phyloP scores from a whole-genome alignment of 805 yeast genomes.

The Cyberlindnera lachancei region DNA sequence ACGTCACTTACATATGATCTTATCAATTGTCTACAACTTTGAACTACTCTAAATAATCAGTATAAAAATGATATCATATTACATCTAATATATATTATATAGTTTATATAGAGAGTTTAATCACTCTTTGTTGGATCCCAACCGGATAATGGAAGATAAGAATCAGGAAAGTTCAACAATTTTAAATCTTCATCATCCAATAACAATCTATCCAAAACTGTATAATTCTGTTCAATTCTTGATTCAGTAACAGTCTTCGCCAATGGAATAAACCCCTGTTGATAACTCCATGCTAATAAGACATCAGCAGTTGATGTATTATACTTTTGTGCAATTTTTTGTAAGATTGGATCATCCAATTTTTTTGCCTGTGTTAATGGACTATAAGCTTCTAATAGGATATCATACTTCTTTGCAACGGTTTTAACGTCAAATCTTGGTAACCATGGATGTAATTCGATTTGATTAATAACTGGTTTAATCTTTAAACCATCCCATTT shows the following conservation, averaged over 20 bases:
- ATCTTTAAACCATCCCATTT: slow-evolving; percentile 44
- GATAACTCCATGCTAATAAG: slow-evolving; percentile 64
- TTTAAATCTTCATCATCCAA: slow-evolving; percentile 34
- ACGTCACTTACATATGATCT: no score
- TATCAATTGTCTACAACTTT: no score
- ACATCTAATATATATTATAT: no score
- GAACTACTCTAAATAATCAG: no score
- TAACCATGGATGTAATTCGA: slow-evolving; percentile 60
- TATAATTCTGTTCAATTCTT: slow-evolving; percentile 48
- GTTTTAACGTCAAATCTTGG: slow-evolving; percentile 55
- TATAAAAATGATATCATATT: no score
- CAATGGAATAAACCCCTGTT: slow-evolving; percentile 63
- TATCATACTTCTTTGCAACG: slow-evolving; percentile 42
- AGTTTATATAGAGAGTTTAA: no score
- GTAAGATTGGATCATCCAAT: slow-evolving; percentile 46
- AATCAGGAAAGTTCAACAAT: slow-evolving; percentile 37
- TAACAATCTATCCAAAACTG: slow-evolving; percentile 41
- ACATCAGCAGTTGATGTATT: slow-evolving; percentile 53
- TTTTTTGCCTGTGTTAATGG: slow-evolving; percentile 63
- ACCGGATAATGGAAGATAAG: no score
- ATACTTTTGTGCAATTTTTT: slow-evolving; percentile 38
- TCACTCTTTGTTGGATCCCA: no score
- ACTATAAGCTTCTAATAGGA: slow-evolving; percentile 64
- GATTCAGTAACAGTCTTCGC: slow-evolving; percentile 53
- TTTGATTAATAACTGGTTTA: slow-evolving; percentile 57